Percentiles rank a stretch among this genome's conserved stretches.
phyloP scores from a whole-genome alignment of 257 asterid genomes.

The Perilla frutescens region DNA sequence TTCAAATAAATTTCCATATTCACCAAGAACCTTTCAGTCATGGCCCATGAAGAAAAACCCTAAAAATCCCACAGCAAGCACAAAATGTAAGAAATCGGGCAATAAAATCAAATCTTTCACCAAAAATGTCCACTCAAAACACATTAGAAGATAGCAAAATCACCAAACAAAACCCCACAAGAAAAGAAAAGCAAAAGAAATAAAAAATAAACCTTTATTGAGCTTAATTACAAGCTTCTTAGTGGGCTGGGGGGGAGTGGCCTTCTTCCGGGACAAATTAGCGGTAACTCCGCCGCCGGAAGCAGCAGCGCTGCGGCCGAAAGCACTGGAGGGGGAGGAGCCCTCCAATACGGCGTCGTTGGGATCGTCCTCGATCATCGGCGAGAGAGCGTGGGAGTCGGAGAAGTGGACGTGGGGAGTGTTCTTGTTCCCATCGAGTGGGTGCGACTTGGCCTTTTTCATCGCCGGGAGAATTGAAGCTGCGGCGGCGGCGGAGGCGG shows the following conservation, averaged over 20 bases:
- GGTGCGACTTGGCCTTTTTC: conserved; percentile 83
- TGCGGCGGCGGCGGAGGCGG: conserved; percentile 33
- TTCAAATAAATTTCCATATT: conserved; percentile 3
- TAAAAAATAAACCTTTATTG: conserved; percentile 56
- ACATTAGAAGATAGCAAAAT: conserved; percentile 2
- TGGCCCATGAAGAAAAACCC: conserved; percentile 38
- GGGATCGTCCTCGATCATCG: conserved; percentile 75
- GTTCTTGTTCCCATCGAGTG: conserved; percentile 55
- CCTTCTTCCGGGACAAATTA: conserved; percentile 76
- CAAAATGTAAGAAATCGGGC: conserved; percentile 3
- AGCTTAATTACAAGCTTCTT: conserved; percentile 88
- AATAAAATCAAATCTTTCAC: conserved; percentile 22
- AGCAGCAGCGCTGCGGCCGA: conserved; percentile 44
- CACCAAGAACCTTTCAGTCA: conserved; percentile 14
- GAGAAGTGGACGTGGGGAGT: conserved; percentile 58
- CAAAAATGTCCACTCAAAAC: conserved; percentile 13
- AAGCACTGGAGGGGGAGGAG: conserved; percentile 47
- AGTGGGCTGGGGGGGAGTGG: conserved; percentile 80
- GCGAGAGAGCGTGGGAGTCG: conserved; percentile 48
- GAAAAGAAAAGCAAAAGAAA: background rate
- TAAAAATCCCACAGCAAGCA: conserved; percentile 33
- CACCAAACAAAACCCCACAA: background rate
- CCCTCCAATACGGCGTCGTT: conserved; percentile 56
- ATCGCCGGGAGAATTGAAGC: conserved; percentile 54
- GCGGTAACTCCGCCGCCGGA: conserved; percentile 64